Evolutionary conservation across 352 stramenopile species (phyloP).

Genomic region (Globisporangium megalacanthum): DNA sequence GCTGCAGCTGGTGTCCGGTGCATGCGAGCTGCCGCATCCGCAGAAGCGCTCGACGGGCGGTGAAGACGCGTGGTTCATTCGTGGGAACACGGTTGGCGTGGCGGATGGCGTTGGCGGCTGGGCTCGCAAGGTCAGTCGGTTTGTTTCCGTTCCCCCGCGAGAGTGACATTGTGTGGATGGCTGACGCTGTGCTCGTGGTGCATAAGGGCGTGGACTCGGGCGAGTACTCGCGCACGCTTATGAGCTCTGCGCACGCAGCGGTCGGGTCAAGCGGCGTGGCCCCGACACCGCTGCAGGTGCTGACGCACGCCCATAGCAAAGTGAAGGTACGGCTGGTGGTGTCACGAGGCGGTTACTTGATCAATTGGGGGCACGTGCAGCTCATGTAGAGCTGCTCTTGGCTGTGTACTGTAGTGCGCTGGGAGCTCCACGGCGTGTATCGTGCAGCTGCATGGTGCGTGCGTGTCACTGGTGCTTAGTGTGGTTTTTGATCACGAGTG

Average conservation of each 20-base stretch:
- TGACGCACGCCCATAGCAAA: conserved; percentile 58
- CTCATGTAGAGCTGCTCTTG: conserved; percentile 1
- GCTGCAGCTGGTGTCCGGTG: conserved; percentile 53
- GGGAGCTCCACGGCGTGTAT: conserved; percentile 84
- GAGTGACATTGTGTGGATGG: no score
- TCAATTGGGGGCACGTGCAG: no score
- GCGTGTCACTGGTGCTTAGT: no score
- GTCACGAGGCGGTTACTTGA: neutral
- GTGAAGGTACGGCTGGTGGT: conserved; percentile 31
- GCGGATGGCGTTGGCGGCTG: conserved; percentile 85
- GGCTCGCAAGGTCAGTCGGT: conserved; percentile 57
- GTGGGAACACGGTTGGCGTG: conserved; percentile 70
- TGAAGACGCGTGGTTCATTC: conserved; percentile 85
- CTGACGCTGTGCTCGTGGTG: no score
- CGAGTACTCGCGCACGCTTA: conserved; percentile 83
- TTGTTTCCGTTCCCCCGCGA: neutral
- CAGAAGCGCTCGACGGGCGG: conserved; percentile 79
- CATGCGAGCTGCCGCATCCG: conserved; percentile 74
- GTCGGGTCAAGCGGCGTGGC: conserved; percentile 15
- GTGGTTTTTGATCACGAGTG: no score
- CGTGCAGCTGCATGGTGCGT: conserved; percentile 65
- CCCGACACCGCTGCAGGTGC: conserved; percentile 58
- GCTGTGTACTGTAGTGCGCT: conserved; percentile 29
- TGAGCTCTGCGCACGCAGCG: conserved; percentile 41
- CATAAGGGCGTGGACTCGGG: conserved; percentile 83